These are phyloP conservation scores for Veloboletus limbatus DNA, from an alignment of 1,284 basidiomycete species.

Conservation along the genomic window DNA sequence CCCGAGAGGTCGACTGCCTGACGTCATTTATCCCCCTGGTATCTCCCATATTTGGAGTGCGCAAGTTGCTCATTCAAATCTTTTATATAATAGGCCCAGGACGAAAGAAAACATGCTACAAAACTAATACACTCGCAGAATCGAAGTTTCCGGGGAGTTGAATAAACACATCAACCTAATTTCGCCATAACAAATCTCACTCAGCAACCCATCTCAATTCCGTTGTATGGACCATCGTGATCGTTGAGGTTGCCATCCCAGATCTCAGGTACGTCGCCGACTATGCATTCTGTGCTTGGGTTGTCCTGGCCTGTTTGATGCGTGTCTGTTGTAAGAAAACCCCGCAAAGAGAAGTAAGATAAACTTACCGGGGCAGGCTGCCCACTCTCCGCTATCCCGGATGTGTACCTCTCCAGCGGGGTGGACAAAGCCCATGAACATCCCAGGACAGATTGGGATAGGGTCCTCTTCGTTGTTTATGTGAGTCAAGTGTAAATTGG, in stretches of 20 bases:
- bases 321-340: neutral
- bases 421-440: conserved; percentile 53
- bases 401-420: conserved; percentile 61
- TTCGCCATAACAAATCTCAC: neutral
- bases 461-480: conserved; percentile 53
- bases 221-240: conserved; percentile 62
- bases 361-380: conserved; percentile 42
- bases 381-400: conserved; percentile 45
- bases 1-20: too few relatives aligned
- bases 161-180: neutral
- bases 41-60: too few relatives aligned
- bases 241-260: conserved; percentile 43
- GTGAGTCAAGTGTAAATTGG: conserved; percentile 42
- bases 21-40: too few relatives aligned
- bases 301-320: conserved; percentile 54
- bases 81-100: too few relatives aligned
- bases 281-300: conserved; percentile 46
- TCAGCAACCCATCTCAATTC: conserved; percentile 48
- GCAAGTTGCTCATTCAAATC: too few relatives aligned
- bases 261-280: conserved; percentile 55
- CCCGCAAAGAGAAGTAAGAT: neutral
- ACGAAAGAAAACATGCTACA: neutral
- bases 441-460: conserved; percentile 50
- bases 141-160: neutral
- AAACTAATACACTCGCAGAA: neutral